Base-by-base conservation (phyloP, 208 protist genomes). In the Crithidia mellificae region DNA sequence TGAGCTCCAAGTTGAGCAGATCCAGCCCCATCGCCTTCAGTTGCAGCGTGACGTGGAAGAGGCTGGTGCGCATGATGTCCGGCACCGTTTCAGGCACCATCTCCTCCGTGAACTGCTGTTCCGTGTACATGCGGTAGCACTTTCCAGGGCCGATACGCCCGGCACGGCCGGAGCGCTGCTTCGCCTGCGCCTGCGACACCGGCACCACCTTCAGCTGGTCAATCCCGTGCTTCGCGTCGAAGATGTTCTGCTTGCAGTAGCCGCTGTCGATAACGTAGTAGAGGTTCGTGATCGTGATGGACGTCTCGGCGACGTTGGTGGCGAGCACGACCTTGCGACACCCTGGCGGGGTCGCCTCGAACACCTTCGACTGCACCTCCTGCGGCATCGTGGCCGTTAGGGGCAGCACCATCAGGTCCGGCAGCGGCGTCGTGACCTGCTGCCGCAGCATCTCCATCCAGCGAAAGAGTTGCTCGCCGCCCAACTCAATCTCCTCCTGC, bases 291-390 rank as follows among this genome's bases (percentile, higher is more conserved):
- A 99, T 98, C 19, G 98, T 99, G 0, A 99, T 80, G 17, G 97
- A 99, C 6, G 99, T 99, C 78, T 99, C 99, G 17, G 99, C 99
- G 62, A 99, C 99, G 80, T 99, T 99, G 22, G 99, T 99, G 5
- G 99, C 93, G 0, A 99, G 96, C 32, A 99, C 98, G 69, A 96
- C 98, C 85, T 99, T 99, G n/a, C 98, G 83, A 52, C 71, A 72
- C 14, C 94, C 93, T 20, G 76, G 44, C n/a, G 93, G 93, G 1
- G 98, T 92, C 30, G 93, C 79, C 49, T 99, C 96, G 63, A 99
- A 98, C 68, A 99, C 98, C 36, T 38, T 1, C 1, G 90, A 82
- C 97, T 98, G 63, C 14, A 65, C 99, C 81, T 72, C 98, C n/a
- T n/a, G n/a, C n/a, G n/a, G n/a, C n/a, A n/a, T n/a, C n/a, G n/a